These are phyloP conservation scores for Grigorovia yakushimaensis DNA, from an alignment of 805 yeast species.

Conservation along the genomic window DNA sequence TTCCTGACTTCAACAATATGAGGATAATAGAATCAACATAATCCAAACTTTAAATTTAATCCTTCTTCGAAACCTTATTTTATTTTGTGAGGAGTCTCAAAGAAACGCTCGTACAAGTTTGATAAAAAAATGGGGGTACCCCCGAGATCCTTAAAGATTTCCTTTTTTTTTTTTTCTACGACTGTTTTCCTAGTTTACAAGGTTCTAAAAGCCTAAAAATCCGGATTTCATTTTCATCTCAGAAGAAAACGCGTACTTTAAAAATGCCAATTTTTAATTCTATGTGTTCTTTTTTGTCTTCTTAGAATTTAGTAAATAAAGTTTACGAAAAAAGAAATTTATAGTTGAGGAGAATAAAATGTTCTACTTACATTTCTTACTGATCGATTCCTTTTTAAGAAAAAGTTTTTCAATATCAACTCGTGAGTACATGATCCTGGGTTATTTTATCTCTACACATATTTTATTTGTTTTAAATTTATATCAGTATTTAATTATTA, in stretches of 20 bases:
- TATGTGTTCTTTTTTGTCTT: not conserved
- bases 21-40: not conserved
- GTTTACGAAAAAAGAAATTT: no score
- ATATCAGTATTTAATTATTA: no score
- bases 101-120: not conserved
- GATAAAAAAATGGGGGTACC: not conserved
- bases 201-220: not conserved
- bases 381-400: no score
- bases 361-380: no score
- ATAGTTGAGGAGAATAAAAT: no score
- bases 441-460: no score
- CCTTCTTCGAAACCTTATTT: not conserved
- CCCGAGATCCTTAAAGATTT: not conserved
- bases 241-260: not conserved
- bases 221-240: not conserved
- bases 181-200: not conserved
- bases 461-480: no score
- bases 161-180: not conserved
- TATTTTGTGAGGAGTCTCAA: not conserved
- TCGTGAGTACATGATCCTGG: no score
- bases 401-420: no score
- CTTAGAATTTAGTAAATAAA: not conserved
- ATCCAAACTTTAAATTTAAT: not conserved
- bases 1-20: not conserved
- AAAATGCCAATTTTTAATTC: not conserved